These are phyloP conservation scores for Sanghuangporus weigelae DNA, from an alignment of 1,284 basidiomycete genomes.

Conservation along the genomic window DNA sequence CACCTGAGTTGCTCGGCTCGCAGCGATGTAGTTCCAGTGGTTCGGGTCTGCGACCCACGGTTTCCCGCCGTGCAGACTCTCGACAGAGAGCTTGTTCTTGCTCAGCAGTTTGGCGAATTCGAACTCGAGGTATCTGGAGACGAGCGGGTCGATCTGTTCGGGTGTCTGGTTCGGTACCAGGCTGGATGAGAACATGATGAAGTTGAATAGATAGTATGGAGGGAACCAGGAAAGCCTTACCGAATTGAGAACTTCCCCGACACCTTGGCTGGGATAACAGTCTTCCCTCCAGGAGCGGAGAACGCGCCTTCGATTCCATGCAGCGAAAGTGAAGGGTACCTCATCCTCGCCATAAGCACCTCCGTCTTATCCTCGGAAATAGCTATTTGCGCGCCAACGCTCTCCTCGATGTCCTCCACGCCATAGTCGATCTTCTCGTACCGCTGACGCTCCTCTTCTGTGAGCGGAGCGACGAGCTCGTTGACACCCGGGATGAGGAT, in stretches of 20 bases:
- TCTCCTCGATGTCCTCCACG: slow-evolving; percentile 71
- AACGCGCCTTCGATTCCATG: slow-evolving; percentile 99
- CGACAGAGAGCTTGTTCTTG: slow-evolving; percentile 73
- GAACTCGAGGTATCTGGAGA: slow-evolving; percentile 63
- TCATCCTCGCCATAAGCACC: slow-evolving; percentile 90
- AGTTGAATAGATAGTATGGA: neutral
- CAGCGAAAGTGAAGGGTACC: slow-evolving; percentile 83
- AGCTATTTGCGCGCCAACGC: slow-evolving; percentile 76
- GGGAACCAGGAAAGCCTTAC: slow-evolving; percentile 37
- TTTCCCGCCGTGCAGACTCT: slow-evolving; percentile 77
- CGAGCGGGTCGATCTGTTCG: slow-evolving; percentile 66
- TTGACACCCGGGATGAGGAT: slow-evolving; percentile 92
- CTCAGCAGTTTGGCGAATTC: slow-evolving; percentile 83
- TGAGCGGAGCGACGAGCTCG: slow-evolving; percentile 78
- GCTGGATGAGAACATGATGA: slow-evolving; percentile 28
- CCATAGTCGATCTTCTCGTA: slow-evolving; percentile 78
- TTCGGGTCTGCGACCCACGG: slow-evolving; percentile 84
- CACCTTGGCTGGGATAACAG: slow-evolving; percentile 91
- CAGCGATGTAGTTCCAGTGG: slow-evolving; percentile 96
- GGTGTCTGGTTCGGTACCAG: slow-evolving; percentile 90
- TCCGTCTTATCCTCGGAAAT: slow-evolving; percentile 77
- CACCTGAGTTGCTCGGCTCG: slow-evolving; percentile 76
- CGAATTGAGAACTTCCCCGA: slow-evolving; percentile 93
- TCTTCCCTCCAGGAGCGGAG: slow-evolving; percentile 84
- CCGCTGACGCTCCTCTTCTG: slow-evolving; percentile 68